Percentiles rank a stretch among this genome's conserved stretches.
phyloP scores from a whole-genome alignment of 148 eudicot genomes.

The Talinum fruticosum region DNA sequence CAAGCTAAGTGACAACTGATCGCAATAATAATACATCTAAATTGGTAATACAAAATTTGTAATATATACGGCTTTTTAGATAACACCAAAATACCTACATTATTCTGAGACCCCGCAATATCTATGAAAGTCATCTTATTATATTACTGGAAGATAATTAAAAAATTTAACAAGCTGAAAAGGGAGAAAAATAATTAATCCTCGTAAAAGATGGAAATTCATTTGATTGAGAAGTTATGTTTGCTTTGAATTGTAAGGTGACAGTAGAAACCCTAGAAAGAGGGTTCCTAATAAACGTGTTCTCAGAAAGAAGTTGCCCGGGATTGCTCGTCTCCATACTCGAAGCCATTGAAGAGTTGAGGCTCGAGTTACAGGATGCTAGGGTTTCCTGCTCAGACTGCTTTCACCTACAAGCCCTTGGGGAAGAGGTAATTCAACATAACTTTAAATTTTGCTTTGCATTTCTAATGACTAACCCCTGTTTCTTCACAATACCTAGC shows the following conservation, averaged over 20 bases:
- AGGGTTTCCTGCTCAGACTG: slow-evolving; percentile 47
- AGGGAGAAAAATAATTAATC: not conserved
- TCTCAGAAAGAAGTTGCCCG: slow-evolving; percentile 37
- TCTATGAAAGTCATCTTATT: too few relatives aligned
- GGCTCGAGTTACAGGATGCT: slow-evolving; percentile 53
- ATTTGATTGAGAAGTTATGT: too few relatives aligned
- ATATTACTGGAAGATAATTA: too few relatives aligned
- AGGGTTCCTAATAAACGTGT: slow-evolving; percentile 50
- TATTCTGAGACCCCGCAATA: too few relatives aligned
- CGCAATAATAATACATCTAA: too few relatives aligned
- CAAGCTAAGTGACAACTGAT: too few relatives aligned
- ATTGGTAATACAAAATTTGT: too few relatives aligned
- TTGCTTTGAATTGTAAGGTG: slow-evolving; percentile 25
- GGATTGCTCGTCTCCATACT: slow-evolving; percentile 48
- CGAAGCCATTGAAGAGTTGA: slow-evolving; percentile 57
- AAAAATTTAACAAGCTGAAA: too few relatives aligned
- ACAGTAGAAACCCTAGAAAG: slow-evolving; percentile 52
- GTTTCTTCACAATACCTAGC: too few relatives aligned
- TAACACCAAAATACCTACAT: too few relatives aligned
- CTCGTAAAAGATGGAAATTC: not conserved
- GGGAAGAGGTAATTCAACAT: slow-evolving; percentile 33
- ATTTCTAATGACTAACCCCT: too few relatives aligned
- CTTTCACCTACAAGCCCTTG: slow-evolving; percentile 52
- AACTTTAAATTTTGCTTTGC: not conserved
- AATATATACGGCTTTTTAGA: too few relatives aligned